These are phyloP conservation scores for Clavariopsis aquatica DNA, from an alignment of 495 filamentous ascomycete species.

Conservation along the genomic window DNA sequence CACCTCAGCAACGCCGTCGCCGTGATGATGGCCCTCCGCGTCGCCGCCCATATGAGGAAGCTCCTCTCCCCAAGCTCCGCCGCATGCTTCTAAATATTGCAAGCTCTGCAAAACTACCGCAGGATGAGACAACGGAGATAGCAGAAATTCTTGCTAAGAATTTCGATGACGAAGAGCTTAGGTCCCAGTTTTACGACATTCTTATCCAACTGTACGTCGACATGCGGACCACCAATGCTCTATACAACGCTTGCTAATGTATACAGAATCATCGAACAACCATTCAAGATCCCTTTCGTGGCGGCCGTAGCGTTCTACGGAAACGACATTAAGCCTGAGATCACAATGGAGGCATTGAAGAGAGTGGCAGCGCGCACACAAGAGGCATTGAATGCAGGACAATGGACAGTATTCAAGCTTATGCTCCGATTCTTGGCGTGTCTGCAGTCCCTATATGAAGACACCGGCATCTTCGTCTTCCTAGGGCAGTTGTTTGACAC, in stretches of 20 bases:
- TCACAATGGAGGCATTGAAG: conserved; percentile 66
- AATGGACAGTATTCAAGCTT: conserved; percentile 90
- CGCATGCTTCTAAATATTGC: conserved; percentile 81
- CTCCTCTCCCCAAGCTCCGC: conserved; percentile 71
- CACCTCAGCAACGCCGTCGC: conserved; percentile 64
- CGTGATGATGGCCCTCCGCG: not conserved
- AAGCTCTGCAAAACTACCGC: conserved; percentile 47
- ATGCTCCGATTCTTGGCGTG: conserved; percentile 82
- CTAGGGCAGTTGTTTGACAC: conserved; percentile 81
- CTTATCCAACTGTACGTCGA: conserved; percentile 68
- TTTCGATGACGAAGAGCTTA: conserved; percentile 76
- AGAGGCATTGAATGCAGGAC: conserved; percentile 63
- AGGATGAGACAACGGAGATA: conserved; percentile 77
- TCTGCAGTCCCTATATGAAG: conserved; percentile 75
- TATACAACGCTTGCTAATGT: conserved; percentile 27
- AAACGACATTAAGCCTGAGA: conserved; percentile 72
- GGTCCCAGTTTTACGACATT: conserved; percentile 67
- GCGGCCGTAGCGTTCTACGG: conserved; percentile 75
- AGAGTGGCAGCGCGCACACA: conserved; percentile 61
- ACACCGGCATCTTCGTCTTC: conserved; percentile 80
- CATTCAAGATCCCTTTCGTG: conserved; percentile 92
- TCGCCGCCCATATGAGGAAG: conserved; percentile 63
- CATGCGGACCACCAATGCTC: not conserved
- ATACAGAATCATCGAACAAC: conserved; percentile 72
- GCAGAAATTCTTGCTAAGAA: conserved; percentile 75